Base-by-base conservation (phyloP, 2,329 filamentous ascomycete species). In the Phoma sp. region DNA sequence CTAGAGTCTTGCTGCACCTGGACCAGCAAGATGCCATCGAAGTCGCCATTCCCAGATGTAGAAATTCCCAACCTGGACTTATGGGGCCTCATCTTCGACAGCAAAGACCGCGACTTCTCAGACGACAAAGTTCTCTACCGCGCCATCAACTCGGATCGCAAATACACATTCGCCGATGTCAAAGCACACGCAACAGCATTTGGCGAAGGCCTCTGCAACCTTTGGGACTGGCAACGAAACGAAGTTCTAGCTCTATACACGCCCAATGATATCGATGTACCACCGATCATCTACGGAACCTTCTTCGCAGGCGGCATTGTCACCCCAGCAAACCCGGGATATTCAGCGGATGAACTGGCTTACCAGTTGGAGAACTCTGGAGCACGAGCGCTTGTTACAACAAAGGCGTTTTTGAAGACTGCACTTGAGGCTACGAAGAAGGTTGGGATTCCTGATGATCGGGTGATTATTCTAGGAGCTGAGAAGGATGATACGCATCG, bases 251-350 rank as follows among this genome's bases (percentile, higher is more conserved):
- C 84, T 10, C 80, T 96, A 46, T 96, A 88, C 78, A 87, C 90
- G 1, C 90, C 92, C 33, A 97, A 97, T 73, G 87, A 84, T 73
- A 88, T 96, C 69, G 93, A 96, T 73, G 90, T 88, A 0, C 87
- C 91, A 0, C 80, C 88, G 1, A 75, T 92, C 32, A 90, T 86
- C 71, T 91, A 90, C 79, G 93, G 92, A 27, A 81, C 85, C 4
- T 85, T 89, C 62, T 96, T 91, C 88, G 89, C 91, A 0, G 92
- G 92, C 40, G 92, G 90, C 19, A 81, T 91, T 50, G 79, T 91
- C 15, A 91, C 88, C 10, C 91, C 92, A 0, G 92, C 91, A 2
- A 97, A 96, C 70, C 92, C 92, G 9, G 86, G 86, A 2, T 96
- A 96, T 76, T 96, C 90, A 0, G 84, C 83, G 10, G 85, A 91